Conservation (phyloP, 345 rosid species). For the Hevea brasiliensis region DNA sequence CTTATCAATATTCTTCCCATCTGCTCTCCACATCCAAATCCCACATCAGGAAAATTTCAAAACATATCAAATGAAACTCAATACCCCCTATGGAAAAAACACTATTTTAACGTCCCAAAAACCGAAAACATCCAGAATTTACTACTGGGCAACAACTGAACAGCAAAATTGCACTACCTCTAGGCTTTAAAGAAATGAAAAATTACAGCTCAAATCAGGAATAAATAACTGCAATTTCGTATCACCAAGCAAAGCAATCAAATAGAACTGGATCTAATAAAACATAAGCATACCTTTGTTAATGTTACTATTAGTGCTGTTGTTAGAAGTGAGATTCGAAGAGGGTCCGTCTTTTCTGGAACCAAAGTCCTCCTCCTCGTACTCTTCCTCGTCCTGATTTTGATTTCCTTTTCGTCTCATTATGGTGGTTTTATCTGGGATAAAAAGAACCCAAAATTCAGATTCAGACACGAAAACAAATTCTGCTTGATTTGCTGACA, state of each 20-base stretch:
- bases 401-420: conserved; percentile 80
- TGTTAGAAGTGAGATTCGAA: conserved; percentile 28
- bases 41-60: not conserved
- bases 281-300: conserved; percentile 39
- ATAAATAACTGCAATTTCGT: not conserved
- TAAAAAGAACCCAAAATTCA: conserved; percentile 1
- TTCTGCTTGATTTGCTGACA: not conserved
- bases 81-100: not conserved
- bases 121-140: not conserved
- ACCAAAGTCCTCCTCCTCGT: conserved; percentile 70
- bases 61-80: not conserved
- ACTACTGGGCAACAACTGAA: not conserved
- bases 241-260: conserved; percentile 14
- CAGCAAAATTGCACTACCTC: not conserved
- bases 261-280: conserved; percentile 39
- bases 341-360: conserved; percentile 63
- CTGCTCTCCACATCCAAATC: conserved; percentile 42
- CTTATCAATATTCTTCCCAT: conserved; percentile 65
- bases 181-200: not conserved
- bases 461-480: not conserved
- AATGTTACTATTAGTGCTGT: conserved; percentile 21
- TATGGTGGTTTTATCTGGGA: not conserved
- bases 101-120: not conserved
- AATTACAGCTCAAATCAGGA: not conserved
- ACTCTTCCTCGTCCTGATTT: conserved; percentile 65